Evolutionary conservation across 805 yeast genomes (phyloP), one percentile per base, ranked within the genome.

Genomic region (Wickerhamomyces pijperi): DNA sequence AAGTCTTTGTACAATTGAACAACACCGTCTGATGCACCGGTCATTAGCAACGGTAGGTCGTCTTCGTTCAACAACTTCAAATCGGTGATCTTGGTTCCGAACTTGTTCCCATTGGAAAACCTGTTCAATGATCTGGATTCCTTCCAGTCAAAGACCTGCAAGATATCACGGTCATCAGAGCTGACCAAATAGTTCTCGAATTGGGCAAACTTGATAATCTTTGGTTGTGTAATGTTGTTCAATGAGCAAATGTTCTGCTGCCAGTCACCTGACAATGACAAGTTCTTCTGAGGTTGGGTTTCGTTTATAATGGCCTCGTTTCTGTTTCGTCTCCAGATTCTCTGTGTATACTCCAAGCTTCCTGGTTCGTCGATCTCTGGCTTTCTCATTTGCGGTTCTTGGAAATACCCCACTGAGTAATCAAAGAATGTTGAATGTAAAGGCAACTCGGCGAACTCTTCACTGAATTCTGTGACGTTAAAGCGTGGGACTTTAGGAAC

Each of bases 21-120:
- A n/a, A 85, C 82, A 41, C 98, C 98, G 54, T 92, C 98, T 8
- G 90, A 82, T 0, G 96, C 78, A 3, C 97, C 97, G 0, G 95
- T 75, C 58, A 92, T 61, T 37, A 92, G 60, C 41, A 92, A 62
- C 3, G 97, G 94, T 16, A 73, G 65, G 56, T 92, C 97, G 56
- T 92, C 98, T 54, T 92, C 98, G 56, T 92, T 92, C 40, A 92
- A 60, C 45, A 87, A 74, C 54, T 83, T 82, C 41, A 85, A 59
- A 56, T 87, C 97, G 0, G 97, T 84, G 36, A 92, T 80, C 46
- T 80, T 80, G 0, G 95, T 85, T 3, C 96, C 95, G 42, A 76
- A 73, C 1, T 95, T 90, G 55, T 87, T 86, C 4, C 82, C 82
- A 50, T 86, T 86, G 5, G 84, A 78, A 49, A 92, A 87, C 51